phyloP scores from a whole-genome alignment of 2,329 filamentous ascomycete species.

The Hirsutella minnesotensis region DNA sequence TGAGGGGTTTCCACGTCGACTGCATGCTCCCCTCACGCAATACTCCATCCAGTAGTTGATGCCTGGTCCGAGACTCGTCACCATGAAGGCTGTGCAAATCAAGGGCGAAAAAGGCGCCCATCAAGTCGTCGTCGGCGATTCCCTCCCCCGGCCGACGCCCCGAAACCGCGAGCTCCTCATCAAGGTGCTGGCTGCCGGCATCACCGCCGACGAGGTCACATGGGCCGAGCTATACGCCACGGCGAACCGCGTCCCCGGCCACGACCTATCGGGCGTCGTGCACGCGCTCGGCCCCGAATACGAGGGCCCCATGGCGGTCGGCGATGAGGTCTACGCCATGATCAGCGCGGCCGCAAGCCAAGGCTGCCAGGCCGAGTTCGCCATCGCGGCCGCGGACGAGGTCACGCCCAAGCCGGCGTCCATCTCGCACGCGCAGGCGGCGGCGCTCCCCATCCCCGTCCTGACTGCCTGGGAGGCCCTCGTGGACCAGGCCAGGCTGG shows the following conservation, averaged over 20 bases:
- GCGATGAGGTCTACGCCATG: constrained; percentile 17
- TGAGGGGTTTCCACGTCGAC: no score
- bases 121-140: constrained; percentile 6
- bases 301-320: constrained; percentile 6
- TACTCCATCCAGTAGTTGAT: no score
- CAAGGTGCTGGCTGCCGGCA: constrained; percentile 18
- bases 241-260: constrained; percentile 18
- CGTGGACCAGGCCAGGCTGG: constrained; percentile 8
- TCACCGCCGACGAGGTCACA: constrained; percentile 21
- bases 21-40: no score
- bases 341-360: constrained; percentile 9
- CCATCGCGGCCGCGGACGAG: constrained; percentile 5
- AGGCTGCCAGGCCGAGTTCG: constrained; percentile 17
- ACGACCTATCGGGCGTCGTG: constrained; percentile 23
- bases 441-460: constrained; percentile 18
- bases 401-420: constrained; percentile 10
- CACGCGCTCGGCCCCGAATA: constrained; percentile 12
- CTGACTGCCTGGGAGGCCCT: constrained; percentile 19
- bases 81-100: constrained; percentile 23
- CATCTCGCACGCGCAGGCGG: constrained; percentile 12
- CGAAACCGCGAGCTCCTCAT: constrained; percentile 14
- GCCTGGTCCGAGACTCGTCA: no score
- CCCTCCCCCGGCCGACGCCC: constrained; percentile 9
- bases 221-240: constrained; percentile 21
- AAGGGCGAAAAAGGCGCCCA: constrained; percentile 11